These are phyloP conservation scores for Dipodascopsis uninucleata DNA, from an alignment of 805 yeast genomes.

Conservation along the genomic window DNA sequence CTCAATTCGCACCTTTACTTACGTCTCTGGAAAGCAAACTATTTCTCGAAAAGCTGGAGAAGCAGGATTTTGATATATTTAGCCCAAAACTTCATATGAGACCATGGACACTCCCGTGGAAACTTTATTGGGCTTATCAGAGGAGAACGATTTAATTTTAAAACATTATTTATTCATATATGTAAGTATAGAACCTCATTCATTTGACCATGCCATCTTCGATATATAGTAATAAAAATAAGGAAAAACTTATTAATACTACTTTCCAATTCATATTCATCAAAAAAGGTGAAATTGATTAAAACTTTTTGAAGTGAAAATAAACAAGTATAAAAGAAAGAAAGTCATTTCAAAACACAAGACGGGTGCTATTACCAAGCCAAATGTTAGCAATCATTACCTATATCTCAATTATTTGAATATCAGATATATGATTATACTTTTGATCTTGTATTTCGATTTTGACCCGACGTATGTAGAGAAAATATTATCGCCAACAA, in stretches of 20 bases:
- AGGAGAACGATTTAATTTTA: slow-evolving; percentile 37
- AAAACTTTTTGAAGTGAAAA: not conserved
- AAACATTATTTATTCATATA: not conserved
- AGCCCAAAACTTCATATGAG: slow-evolving; percentile 43
- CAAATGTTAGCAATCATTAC: too few relatives aligned
- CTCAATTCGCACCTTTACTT: slow-evolving; percentile 65
- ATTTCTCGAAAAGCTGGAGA: slow-evolving; percentile 59
- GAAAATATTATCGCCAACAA: too few relatives aligned
- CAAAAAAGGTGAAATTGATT: too few relatives aligned
- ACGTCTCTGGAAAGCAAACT: slow-evolving; percentile 60
- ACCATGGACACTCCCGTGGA: slow-evolving; percentile 64
- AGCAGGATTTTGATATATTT: slow-evolving; percentile 59
- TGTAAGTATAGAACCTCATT: not conserved
- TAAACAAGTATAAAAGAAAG: not conserved
- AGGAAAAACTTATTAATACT: too few relatives aligned
- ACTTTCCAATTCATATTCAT: too few relatives aligned
- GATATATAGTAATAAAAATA: too few relatives aligned
- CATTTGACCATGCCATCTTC: too few relatives aligned
- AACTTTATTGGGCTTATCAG: slow-evolving; percentile 49
- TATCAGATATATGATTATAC: too few relatives aligned
- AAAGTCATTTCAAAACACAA: not conserved
- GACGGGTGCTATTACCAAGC: too few relatives aligned
- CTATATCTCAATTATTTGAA: too few relatives aligned
- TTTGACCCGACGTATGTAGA: too few relatives aligned
- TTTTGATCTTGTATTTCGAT: too few relatives aligned